phyloP scores from a whole-genome alignment of 2,329 filamentous ascomycete genomes.

The Ceratocystiopsis sp. region DNA sequence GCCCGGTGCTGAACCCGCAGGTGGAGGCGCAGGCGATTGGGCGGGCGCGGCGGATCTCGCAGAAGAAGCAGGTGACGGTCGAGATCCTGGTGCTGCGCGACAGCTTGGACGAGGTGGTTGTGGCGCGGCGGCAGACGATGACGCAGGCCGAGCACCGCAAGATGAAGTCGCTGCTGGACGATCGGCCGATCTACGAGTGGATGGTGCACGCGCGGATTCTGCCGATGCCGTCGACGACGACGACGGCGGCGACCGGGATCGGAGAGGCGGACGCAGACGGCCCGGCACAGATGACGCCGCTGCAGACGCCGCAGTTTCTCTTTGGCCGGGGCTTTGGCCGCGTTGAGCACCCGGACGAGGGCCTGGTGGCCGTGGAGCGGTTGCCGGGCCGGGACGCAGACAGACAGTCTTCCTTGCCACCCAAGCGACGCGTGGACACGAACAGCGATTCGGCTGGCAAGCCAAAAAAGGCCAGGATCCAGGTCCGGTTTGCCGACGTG shows the following conservation, averaged over 20 bases:
- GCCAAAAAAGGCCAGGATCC: no score
- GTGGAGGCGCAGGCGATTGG: conserved; percentile 86
- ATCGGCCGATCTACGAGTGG: conserved; percentile 39
- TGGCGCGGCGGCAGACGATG: conserved; percentile 58
- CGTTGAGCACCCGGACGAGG: conserved; percentile 27
- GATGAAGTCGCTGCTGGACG: conserved; percentile 40
- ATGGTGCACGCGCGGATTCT: conserved; percentile 34
- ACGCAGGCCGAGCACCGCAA: conserved; percentile 44
- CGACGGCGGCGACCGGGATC: neutral
- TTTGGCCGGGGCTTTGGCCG: conserved; percentile 34
- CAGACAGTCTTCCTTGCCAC: no score
- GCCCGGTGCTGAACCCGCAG: conserved; percentile 69
- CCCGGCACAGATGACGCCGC: conserved; percentile 29
- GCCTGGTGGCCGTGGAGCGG: conserved; percentile 12
- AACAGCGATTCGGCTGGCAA: no score
- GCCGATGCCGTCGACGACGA: conserved; percentile 10
- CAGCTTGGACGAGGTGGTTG: conserved; percentile 73
- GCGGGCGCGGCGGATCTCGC: conserved; percentile 73
- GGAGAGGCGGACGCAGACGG: conserved; percentile 11
- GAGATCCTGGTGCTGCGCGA: conserved; percentile 69
- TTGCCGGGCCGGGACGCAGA: no score
- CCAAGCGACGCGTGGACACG: no score
- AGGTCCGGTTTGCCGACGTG: no score
- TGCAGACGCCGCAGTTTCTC: conserved; percentile 28
- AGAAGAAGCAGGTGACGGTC: conserved; percentile 60